Evolutionary conservation across 495 filamentous ascomycete species (phyloP), one percentile per base, ranked within the genome.

Genomic region (Trichoderma virens): DNA sequence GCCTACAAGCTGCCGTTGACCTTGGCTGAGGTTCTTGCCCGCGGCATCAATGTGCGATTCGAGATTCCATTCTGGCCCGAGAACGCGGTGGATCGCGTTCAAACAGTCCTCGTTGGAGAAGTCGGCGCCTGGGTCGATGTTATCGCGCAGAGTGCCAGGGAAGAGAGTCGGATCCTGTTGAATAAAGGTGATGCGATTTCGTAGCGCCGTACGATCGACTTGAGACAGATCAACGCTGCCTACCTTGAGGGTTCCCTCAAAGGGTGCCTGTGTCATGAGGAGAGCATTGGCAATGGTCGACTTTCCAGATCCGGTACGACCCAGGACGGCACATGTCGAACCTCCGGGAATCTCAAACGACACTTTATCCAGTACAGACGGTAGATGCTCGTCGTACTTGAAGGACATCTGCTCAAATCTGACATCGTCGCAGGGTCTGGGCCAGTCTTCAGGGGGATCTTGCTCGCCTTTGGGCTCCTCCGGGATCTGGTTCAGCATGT

Each of bases 401-500:
- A 94, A 81, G 5, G 89, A 91, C 31, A 90, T 88, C 61, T 88
- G 71, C 62, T 92, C 83, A 66, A 95, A 93, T 30, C 83, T 74
- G 64, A 95, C 88, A 70, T 88, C 86, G 56, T 85, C 86, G 28
- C 78, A 76, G 65, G 82, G 87, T 3, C 73, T 78, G 5, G 91
- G 90, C 91, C 91, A 95, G n/a, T 78, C 80, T 0, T 87, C 85
- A 23, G 91, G 88, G 1, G 91, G 90, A 6, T 80, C 68, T 16
- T 89, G 71, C 3, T 82, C 79, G 8, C 90, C 90, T 3, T 74
- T 74, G 0, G 85, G 77, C 73, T 95, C 91, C 70, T 89, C 83
- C 41, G 91, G 89, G 2, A 93, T 80, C 64, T 88, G 80, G 2
- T 92, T 79, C 0, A 93, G 77, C 68, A 94, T 90, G 30, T 92